These are phyloP conservation scores for Monilinia fructicola DNA, from an alignment of 2,329 filamentous ascomycete species.

Conservation along the genomic window DNA sequence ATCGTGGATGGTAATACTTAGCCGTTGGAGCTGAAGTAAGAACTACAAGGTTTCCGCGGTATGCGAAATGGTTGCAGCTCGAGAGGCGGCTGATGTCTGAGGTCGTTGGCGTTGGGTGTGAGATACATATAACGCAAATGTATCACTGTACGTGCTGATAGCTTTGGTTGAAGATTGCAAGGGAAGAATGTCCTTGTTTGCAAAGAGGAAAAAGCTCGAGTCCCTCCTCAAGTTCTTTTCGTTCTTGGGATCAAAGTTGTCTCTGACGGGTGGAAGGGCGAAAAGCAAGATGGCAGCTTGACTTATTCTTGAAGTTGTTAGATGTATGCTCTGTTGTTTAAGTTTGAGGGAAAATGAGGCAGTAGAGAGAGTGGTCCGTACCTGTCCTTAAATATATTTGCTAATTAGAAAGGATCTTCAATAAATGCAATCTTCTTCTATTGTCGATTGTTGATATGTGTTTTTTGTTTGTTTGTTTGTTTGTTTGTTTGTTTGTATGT, in stretches of 20 bases:
- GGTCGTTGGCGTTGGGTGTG: slow-evolving; percentile 70
- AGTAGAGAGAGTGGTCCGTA: not conserved
- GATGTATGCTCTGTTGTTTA: not conserved
- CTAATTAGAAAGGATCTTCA: not conserved
- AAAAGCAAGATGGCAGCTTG: slow-evolving; percentile 7
- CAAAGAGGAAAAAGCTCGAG: not conserved
- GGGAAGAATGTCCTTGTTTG: slow-evolving; percentile 25
- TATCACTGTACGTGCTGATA: slow-evolving; percentile 33
- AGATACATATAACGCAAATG: slow-evolving; percentile 44
- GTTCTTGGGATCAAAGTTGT: not conserved
- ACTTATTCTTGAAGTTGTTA: not conserved
- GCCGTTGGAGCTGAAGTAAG: slow-evolving; percentile 87
- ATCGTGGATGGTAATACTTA: slow-evolving; percentile 52
- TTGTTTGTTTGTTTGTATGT: not conserved
- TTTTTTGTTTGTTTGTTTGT: no score
- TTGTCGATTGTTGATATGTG: not conserved
- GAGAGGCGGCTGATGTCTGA: slow-evolving; percentile 89
- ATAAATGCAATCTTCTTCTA: slow-evolving; percentile 10
- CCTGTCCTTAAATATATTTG: not conserved
- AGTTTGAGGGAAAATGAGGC: not conserved
- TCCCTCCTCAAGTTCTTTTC: not conserved
- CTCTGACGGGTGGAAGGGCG: not conserved
- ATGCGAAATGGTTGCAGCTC: slow-evolving; percentile 97
- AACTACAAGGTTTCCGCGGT: slow-evolving; percentile 90
- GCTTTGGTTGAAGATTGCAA: slow-evolving; percentile 34